These are phyloP conservation scores for Eucalyptus caleyi DNA, from an alignment of 345 rosid genomes.

Conservation along the genomic window DNA sequence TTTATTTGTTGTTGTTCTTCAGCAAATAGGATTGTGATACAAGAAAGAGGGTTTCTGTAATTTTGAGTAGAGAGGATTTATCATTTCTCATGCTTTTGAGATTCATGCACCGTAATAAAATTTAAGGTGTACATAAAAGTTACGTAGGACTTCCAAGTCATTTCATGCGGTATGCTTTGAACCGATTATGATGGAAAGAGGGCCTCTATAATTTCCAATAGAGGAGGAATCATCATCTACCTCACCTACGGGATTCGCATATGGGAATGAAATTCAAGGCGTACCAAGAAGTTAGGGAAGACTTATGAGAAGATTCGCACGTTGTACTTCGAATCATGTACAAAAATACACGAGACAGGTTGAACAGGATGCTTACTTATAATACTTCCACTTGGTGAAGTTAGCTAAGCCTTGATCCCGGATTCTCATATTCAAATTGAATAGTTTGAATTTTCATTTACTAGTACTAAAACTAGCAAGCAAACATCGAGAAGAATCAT, in stretches of 20 bases:
- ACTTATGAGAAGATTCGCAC: not conserved
- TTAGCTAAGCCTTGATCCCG: not conserved
- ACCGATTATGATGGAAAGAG: not conserved
- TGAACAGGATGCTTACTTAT: not conserved
- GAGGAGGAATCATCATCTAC: not conserved
- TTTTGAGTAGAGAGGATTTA: not conserved
- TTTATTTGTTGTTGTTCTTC: not conserved
- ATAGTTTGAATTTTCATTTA: not conserved
- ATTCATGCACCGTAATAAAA: not conserved
- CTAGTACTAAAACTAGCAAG: not conserved
- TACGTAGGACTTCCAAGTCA: not conserved
- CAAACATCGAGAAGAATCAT: not conserved
- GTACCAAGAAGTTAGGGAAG: not conserved
- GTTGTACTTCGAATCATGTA: not conserved
- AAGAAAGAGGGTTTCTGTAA: not conserved
- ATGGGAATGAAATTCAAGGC: not conserved
- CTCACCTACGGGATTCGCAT: not conserved
- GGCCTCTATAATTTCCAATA: not conserved
- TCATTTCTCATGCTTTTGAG: not conserved
- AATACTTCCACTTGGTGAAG: not conserved
- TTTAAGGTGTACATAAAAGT: not conserved
- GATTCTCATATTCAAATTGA: not conserved
- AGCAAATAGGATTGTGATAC: not conserved
- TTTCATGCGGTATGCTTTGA: not conserved
- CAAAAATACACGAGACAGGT: not conserved